These are phyloP conservation scores for Salix arbutifolia DNA, from an alignment of 345 rosid genomes.

Conservation along the genomic window DNA sequence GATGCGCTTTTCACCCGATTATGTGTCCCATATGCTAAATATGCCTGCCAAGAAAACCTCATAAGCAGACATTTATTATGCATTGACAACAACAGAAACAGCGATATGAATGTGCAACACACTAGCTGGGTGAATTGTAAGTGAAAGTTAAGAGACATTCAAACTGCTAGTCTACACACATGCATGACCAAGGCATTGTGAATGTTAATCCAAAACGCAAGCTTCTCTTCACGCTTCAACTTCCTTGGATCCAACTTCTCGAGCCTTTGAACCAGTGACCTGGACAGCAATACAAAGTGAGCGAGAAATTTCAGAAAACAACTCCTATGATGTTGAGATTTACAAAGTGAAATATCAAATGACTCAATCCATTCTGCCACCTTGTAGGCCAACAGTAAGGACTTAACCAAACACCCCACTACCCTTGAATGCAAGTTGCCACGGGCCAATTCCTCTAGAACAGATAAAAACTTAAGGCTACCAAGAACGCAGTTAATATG, in stretches of 20 bases:
- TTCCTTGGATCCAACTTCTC: conserved; percentile 69
- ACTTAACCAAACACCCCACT: background rate
- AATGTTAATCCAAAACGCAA: conserved; percentile 89
- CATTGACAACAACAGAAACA: background rate
- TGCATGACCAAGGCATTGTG: conserved; percentile 91
- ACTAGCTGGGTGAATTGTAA: background rate
- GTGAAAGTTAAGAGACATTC: background rate
- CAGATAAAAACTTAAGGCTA: background rate
- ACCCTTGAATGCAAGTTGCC: background rate
- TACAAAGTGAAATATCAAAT: too few relatives aligned
- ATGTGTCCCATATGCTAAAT: conserved; percentile 70
- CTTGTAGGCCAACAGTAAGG: background rate
- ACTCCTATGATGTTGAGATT: too few relatives aligned
- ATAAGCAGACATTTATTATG: background rate
- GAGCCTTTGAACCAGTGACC: conserved; percentile 65
- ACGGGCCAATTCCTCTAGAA: background rate
- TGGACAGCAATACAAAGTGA: conserved; percentile 18
- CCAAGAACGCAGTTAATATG: background rate
- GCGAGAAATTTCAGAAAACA: background rate
- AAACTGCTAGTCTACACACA: conserved; percentile 34
- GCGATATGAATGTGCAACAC: background rate
- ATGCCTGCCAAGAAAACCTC: conserved; percentile 51
- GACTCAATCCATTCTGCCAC: too few relatives aligned
- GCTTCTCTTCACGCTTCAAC: conserved; percentile 89
- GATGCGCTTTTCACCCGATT: conserved; percentile 44